Base-by-base conservation (phyloP, 176 grass and related monocot genomes). In the Aegilops longissima region DNA sequence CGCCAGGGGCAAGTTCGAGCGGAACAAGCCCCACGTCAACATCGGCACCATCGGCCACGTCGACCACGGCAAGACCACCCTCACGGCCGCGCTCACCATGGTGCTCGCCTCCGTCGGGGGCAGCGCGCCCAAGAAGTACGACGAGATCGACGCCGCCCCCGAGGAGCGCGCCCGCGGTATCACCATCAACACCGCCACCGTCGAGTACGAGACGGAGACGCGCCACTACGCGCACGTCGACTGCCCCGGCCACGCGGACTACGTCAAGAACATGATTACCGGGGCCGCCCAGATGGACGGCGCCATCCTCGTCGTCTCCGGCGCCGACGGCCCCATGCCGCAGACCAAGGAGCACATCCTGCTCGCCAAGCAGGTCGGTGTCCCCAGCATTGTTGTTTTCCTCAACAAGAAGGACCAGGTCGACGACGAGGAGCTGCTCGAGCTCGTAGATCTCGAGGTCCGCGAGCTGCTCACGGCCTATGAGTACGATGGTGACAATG, bases 291-390 rank as follows among this genome's bases (percentile, higher is more conserved):
- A 98, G 93, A 98, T 98, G 96, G 96, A 98, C 84, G 96, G 93
- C 42, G 96, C 93, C 79, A 98, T 98, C 83, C 90, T 98, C 45
- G 96, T 98, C 83, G 90, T 94, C 63, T 98, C 93, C 27, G 96
- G 93, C 54, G 96, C 96, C 52, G 96, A 98, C 59, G 93, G 96
- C 1, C 96, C 96, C 88, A 98, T 98, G 96, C 96, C 96, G 35
- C 96, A 98, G 93, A 98, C 93, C 66, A 98, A 98, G 87, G 96
- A 98, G 92, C 96, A 98, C 90, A 94, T 96, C 87, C 96, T 98
- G 51, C 92, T 98, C 68, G 96, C 96, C 78, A 98, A 98, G 96
- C 96, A 98, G 90, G 96, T 98, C 72, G 93, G 93, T 23, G 96
- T 98, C 16, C 93, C 96, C 82, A 92, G 72, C 44, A 96, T 98